These are phyloP conservation scores for Diaporthe vexans DNA, from an alignment of 2,329 filamentous ascomycete genomes.

Conservation along the genomic window DNA sequence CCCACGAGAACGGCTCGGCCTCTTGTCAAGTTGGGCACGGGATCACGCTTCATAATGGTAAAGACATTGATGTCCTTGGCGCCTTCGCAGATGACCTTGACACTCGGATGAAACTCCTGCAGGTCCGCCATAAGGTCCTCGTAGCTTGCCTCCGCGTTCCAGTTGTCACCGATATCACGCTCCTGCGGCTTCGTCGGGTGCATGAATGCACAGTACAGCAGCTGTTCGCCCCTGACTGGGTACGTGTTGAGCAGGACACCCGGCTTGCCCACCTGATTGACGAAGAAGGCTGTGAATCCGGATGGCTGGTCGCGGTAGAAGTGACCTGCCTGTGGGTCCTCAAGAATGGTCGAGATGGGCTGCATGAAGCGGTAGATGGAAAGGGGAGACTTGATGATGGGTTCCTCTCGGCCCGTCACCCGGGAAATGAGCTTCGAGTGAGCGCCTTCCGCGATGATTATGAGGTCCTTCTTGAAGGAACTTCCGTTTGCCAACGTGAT, in stretches of 20 bases:
- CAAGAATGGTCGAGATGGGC: constrained; percentile 16
- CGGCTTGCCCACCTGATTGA: constrained; percentile 17
- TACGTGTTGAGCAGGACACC: constrained; percentile 23
- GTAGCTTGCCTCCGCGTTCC: constrained; percentile 16
- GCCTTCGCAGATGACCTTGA: constrained; percentile 21
- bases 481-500: constrained; percentile 7
- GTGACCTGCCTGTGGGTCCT: not conserved
- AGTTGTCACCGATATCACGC: constrained; percentile 12
- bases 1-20: constrained; percentile 6
- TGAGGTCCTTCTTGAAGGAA: not conserved
- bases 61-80: constrained; percentile 20
- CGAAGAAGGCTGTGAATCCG: constrained; percentile 19
- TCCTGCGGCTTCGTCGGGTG: constrained; percentile 23
- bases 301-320: constrained; percentile 11
- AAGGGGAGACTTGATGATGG: constrained; percentile 17
- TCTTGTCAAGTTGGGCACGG: constrained; percentile 18
- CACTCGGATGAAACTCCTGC: constrained; percentile 12
- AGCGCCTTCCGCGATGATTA: constrained; percentile 19
- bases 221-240: constrained; percentile 4
- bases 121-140: constrained; percentile 10
- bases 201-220: constrained; percentile 14
- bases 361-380: constrained; percentile 25
- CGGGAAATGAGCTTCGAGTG: constrained; percentile 22
- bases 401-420: constrained; percentile 12
- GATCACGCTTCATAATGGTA: constrained; percentile 13